These are phyloP conservation scores for Dipodascopsis uninucleata DNA, from an alignment of 805 yeast species.

Conservation along the genomic window DNA sequence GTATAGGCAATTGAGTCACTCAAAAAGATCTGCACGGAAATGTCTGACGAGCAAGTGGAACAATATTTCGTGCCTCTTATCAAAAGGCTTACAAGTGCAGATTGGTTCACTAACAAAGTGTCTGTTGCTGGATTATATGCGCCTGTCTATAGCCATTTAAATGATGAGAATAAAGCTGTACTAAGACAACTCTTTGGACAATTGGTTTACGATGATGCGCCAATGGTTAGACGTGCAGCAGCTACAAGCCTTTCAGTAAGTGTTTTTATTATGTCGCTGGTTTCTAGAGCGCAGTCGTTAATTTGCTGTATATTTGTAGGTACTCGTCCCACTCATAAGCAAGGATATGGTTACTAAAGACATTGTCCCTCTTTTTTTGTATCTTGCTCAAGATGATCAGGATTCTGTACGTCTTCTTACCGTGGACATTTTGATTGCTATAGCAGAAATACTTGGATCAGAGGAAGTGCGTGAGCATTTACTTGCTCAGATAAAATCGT, in stretches of 20 bases:
- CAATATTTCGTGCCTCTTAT: constrained; percentile 71
- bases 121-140: constrained; percentile 88
- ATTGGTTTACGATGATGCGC: constrained; percentile 84
- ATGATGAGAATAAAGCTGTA: constrained; percentile 44
- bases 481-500: constrained; percentile 51
- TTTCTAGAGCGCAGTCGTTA: neutral
- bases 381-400: constrained; percentile 69
- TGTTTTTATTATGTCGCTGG: neutral
- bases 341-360: constrained; percentile 23
- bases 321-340: constrained; percentile 16
- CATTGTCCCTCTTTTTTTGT: constrained; percentile 27
- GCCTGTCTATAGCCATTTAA: constrained; percentile 57
- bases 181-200: constrained; percentile 65
- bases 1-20: constrained; percentile 72
- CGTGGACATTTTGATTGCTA: constrained; percentile 81
- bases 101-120: constrained; percentile 91
- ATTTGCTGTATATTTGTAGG: neutral
- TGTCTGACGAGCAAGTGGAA: constrained; percentile 58
- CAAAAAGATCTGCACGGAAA: constrained; percentile 61
- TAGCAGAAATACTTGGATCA: constrained; percentile 44
- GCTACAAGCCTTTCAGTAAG: constrained; percentile 57
- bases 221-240: constrained; percentile 96
- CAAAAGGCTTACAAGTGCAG: constrained; percentile 73
- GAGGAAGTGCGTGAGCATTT: constrained; percentile 28
- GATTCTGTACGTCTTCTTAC: constrained; percentile 91